Evolutionary conservation across 805 yeast species (phyloP).

Genomic region (Saccharomycopsis oosterbeekiorum): DNA sequence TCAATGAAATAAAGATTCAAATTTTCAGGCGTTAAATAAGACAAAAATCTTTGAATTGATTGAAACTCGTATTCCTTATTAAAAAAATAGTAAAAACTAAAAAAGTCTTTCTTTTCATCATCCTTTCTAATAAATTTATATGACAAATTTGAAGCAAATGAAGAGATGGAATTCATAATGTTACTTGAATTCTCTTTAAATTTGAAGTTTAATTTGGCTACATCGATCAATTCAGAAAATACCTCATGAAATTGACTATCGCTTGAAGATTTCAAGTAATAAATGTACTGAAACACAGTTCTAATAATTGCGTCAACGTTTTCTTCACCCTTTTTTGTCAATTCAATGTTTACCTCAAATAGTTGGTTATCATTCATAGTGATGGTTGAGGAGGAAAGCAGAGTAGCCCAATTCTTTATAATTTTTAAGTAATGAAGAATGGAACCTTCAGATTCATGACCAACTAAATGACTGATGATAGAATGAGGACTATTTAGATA

Average conservation of each 20-base stretch:
- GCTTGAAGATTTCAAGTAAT: slow-evolving; percentile 35
- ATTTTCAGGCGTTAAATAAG: slow-evolving; percentile 45
- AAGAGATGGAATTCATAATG: slow-evolving; percentile 55
- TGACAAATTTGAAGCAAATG: slow-evolving; percentile 52
- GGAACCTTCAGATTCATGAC: slow-evolving; percentile 91
- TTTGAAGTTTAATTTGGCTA: slow-evolving; percentile 61
- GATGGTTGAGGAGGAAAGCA: slow-evolving; percentile 63
- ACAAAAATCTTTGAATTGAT: slow-evolving; percentile 30
- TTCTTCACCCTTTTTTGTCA: slow-evolving; percentile 62
- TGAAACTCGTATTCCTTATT: slow-evolving; percentile 34
- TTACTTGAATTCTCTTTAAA: slow-evolving; percentile 73
- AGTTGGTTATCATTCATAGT: slow-evolving; percentile 53
- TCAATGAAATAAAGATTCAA: slow-evolving; percentile 48
- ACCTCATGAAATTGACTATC: slow-evolving; percentile 64
- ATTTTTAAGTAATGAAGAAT: slow-evolving; percentile 57
- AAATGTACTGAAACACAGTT: slow-evolving; percentile 62
- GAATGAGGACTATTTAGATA: slow-evolving; percentile 65
- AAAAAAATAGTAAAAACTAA: slow-evolving; percentile 2
- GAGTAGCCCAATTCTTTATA: slow-evolving; percentile 66
- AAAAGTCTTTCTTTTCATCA: slow-evolving; percentile 1
- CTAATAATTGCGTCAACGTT: slow-evolving; percentile 53
- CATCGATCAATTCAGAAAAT: slow-evolving; percentile 62
- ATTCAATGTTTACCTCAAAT: slow-evolving; percentile 62
- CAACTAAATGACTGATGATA: slow-evolving; percentile 72
- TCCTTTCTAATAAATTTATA: slow-evolving; percentile 22